Conservation (phyloP, 2,329 filamentous ascomycete genomes). For the Pseudogymnoascus sp. region DNA sequence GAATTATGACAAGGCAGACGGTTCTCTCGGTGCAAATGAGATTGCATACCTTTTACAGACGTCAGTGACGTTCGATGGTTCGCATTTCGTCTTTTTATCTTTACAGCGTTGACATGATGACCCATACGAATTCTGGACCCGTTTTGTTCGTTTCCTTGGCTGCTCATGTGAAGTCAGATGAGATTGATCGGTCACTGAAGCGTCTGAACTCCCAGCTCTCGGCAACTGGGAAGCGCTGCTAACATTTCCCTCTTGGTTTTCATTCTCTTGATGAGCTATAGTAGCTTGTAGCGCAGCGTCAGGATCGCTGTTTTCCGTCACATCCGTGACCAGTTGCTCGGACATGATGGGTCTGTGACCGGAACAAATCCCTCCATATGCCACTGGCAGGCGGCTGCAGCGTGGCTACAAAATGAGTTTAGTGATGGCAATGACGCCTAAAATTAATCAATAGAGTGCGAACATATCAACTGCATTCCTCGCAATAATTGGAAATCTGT, state of each 20-base stretch:
- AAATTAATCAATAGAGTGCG: background rate
- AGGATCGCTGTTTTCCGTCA: background rate
- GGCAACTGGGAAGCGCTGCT: background rate
- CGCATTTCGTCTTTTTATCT: constrained; percentile 4
- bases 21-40: background rate
- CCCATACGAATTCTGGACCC: background rate
- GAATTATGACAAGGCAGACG: background rate
- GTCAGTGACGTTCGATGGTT: background rate
- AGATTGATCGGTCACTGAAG: background rate
- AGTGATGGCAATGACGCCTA: background rate
- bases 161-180: background rate
- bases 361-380: background rate
- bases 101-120: constrained; percentile 3
- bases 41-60: background rate
- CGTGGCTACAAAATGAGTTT: background rate
- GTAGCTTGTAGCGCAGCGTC: background rate
- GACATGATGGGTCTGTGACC: background rate
- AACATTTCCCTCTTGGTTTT: background rate
- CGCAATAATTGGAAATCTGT: background rate
- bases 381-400: background rate
- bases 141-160: background rate
- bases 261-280: background rate
- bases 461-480: background rate
- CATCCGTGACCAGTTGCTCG: background rate
- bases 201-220: background rate